Conservation (phyloP, 148 eudicot species). For the Cornus suecica region DNA sequence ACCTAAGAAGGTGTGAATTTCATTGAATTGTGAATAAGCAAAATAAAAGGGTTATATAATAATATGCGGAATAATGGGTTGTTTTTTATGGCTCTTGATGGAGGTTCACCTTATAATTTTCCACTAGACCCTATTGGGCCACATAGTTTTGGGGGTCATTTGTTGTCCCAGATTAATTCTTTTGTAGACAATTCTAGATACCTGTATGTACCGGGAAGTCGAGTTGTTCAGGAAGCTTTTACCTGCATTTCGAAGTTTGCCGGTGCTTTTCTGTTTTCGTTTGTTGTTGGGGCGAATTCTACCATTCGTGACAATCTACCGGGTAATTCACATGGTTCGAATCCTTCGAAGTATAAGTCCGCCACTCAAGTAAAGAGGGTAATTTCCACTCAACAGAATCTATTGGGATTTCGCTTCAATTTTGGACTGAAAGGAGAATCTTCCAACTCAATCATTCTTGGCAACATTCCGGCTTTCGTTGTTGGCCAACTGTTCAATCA, state of each 20-base stretch:
- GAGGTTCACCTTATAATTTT: conserved; percentile 33
- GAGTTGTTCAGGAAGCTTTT: conserved; percentile 46
- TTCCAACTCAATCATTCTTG: conserved; percentile 21
- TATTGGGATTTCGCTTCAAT: conserved; percentile 24
- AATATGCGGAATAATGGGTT: conserved; percentile 40
- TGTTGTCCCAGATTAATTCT: conserved; percentile 34
- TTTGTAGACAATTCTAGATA: conserved; percentile 46
- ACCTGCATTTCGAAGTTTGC: conserved; percentile 56
- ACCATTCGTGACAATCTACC: conserved; percentile 20
- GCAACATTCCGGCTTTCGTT: conserved; percentile 45
- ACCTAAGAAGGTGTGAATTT: conserved; percentile 6
- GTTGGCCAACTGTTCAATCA: conserved; percentile 28
- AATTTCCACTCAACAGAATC: conserved; percentile 22
- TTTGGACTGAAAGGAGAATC: conserved; percentile 27
- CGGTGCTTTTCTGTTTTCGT: conserved; percentile 46
- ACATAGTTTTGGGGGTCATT: conserved; percentile 28
- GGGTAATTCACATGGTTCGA: conserved; percentile 24
- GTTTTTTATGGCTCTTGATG: conserved; percentile 41
- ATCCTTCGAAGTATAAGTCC: conserved; percentile 15
- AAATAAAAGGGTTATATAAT: not conserved
- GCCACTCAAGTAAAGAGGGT: conserved; percentile 28
- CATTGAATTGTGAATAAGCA: not conserved
- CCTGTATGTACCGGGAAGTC: conserved; percentile 36
- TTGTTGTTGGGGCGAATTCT: conserved; percentile 42
- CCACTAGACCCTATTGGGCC: conserved; percentile 47